Evolutionary conservation across 1,284 basidiomycete genomes (phyloP), one percentile per base, ranked within the genome.

Genomic region (Exobasidium rhododendri): DNA sequence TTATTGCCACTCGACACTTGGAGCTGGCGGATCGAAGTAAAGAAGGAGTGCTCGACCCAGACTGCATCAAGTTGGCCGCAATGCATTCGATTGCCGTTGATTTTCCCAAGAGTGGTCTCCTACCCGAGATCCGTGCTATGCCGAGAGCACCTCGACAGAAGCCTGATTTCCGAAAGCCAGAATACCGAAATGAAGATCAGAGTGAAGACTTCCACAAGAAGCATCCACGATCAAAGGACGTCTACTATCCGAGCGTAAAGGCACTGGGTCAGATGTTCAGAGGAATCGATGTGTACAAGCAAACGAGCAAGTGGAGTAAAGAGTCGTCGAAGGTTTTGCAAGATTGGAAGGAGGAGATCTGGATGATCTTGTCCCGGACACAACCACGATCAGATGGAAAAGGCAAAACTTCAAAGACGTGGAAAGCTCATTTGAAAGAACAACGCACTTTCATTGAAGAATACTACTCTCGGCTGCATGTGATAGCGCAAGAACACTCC

Each of bases 21-120:
- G 20, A 55, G 22, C 17, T 55, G 11, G n/a, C 52, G 4, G 52
- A 55, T 55, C 52, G 30, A 31, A 55, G 52, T 6, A 31, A 6
- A 20, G n/a, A 55, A 30, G 84, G 85, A 11, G 86, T 88, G 35
- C 80, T 85, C 26, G 84, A 90, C 72, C 70, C 77, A 0, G 83
- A 84, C 35, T 92, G 90, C 72, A 66, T 87, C 13, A 81, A 64
- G 58, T 81, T 92, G 14, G 85, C 89, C 0, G 80, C 83, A 49
- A 80, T 89, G 24, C 89, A 89, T 75, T 84, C 80, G 73, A 78
- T 83, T 85, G 89, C 68, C n/a, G 88, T 88, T 55, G 74, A 67
- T 72, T 64, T 68, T 47, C 46, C 65, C 46, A 68, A 72, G 61
- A 72, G 65, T 2, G 70, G 70, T 14, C 22, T 55, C 2, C 14